Percentiles rank a stretch among this genome's conserved stretches.
These are phyloP conservation scores for Amaranthus hypochondriacus DNA, from an alignment of 148 eudicot species.

Conservation along the genomic window DNA sequence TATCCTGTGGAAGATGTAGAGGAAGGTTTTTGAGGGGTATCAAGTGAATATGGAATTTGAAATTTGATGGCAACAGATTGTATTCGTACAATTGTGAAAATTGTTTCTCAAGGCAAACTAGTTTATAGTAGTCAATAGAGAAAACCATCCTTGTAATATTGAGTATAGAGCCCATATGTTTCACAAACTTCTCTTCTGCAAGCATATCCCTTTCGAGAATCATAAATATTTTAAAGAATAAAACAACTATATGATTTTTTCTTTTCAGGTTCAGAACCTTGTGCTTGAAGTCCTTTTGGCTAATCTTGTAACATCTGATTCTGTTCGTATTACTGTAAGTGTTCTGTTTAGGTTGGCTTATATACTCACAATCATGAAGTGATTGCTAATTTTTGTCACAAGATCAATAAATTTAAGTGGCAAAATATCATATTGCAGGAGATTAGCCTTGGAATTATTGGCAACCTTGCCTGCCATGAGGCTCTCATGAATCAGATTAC, in stretches of 20 bases:
- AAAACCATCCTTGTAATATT: neutral
- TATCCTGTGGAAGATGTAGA: neutral
- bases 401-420: slow-evolving; percentile 14
- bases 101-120: neutral
- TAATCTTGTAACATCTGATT: slow-evolving; percentile 54
- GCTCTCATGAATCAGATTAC: slow-evolving; percentile 45
- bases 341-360: neutral
- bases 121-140: neutral
- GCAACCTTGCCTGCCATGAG: slow-evolving; percentile 93
- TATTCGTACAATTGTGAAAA: neutral
- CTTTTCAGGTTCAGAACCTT: slow-evolving; percentile 67
- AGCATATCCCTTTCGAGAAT: neutral
- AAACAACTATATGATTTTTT: slow-evolving; percentile 1
- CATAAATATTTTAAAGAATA: neutral
- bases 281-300: slow-evolving; percentile 84
- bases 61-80: neutral
- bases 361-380: neutral
- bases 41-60: neutral
- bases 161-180: slow-evolving; percentile 2
- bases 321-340: slow-evolving; percentile 72
- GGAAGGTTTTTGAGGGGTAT: neutral
- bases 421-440: slow-evolving; percentile 45
- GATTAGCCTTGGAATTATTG: slow-evolving; percentile 82
- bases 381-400: slow-evolving; percentile 13
- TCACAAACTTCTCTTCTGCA: neutral